Percentiles rank a stretch among this genome's conserved stretches.
Evolutionary conservation across 768 basidiomycete species (phyloP).

Genomic region (Lactarius sp.): DNA sequence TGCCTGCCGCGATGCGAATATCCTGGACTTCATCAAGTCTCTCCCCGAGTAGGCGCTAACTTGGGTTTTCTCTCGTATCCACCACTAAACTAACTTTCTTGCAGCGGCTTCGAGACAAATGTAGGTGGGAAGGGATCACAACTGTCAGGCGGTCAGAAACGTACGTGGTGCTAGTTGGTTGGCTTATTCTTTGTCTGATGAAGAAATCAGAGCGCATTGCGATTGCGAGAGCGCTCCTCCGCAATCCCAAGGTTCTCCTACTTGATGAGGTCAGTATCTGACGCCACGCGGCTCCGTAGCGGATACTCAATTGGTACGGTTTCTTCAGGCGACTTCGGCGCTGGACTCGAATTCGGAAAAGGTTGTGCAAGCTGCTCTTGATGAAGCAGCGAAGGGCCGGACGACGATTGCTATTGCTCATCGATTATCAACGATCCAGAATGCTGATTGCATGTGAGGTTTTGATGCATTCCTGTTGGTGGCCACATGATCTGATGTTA

Average conservation of each 20-base stretch:
- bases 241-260: constrained; percentile 33
- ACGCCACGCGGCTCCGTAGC: too few species aligned
- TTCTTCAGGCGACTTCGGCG: constrained; percentile 41
- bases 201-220: constrained; percentile 40
- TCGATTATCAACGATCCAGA: constrained; percentile 66
- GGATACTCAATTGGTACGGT: background rate
- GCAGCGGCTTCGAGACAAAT: constrained; percentile 84
- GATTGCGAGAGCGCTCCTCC: constrained; percentile 32
- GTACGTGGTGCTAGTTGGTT: constrained; percentile 36
- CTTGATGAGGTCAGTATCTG: constrained; percentile 26
- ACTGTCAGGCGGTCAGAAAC: constrained; percentile 86
- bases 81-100: constrained; percentile 14
- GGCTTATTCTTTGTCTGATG: background rate
- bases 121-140: constrained; percentile 91
- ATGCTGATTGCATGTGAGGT: constrained; percentile 30
- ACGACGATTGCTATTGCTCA: constrained; percentile 97
- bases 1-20: constrained; percentile 83
- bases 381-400: constrained; percentile 85
- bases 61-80: background rate
- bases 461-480: background rate
- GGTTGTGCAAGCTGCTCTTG: constrained; percentile 91
- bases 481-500: background rate
- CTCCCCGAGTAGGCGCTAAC: constrained; percentile 59
- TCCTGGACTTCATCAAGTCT: constrained; percentile 79
- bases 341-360: constrained; percentile 56